phyloP scores from a whole-genome alignment of 2,329 filamentous ascomycete genomes.

The Talaromyces sp. region DNA sequence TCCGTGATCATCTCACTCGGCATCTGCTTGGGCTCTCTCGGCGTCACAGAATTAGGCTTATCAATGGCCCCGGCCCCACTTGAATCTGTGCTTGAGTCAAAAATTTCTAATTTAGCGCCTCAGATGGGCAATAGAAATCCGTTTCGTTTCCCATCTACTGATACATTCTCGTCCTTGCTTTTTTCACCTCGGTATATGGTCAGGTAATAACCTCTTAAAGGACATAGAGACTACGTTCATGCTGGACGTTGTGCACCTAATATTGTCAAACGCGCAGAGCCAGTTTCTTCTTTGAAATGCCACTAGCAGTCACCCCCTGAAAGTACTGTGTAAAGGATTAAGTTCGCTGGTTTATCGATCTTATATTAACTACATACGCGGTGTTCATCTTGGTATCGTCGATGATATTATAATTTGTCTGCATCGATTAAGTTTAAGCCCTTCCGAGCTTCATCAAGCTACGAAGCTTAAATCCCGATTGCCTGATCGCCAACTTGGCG shows the following conservation, averaged over 20 bases:
- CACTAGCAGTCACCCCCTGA: too few relatives aligned
- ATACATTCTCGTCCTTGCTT: too few relatives aligned
- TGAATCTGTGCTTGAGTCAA: background rate
- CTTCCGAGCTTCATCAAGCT: background rate
- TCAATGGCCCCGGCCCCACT: constrained; percentile 3
- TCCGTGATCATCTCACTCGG: background rate
- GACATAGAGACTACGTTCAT: background rate
- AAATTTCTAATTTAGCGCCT: background rate
- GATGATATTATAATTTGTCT: background rate
- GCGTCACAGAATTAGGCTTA: background rate
- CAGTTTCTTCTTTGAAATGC: too few relatives aligned
- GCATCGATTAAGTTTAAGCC: background rate
- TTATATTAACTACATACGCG: too few relatives aligned
- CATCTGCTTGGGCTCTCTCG: background rate
- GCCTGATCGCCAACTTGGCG: background rate
- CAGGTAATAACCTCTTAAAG: too few relatives aligned
- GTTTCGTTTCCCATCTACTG: background rate
- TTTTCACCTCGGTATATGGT: background rate
- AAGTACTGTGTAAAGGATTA: too few relatives aligned
- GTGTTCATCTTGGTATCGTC: too few relatives aligned
- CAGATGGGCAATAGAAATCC: background rate
- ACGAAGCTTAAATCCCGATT: background rate
- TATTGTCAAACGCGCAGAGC: too few relatives aligned
- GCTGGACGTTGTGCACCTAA: too few relatives aligned
- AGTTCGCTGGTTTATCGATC: too few relatives aligned